A percentile compares a stretch with the other conserved stretches of the same genome.
Evolutionary conservation across 2,329 filamentous ascomycete species (phyloP).

Genomic region (Trichoderma sp.): DNA sequence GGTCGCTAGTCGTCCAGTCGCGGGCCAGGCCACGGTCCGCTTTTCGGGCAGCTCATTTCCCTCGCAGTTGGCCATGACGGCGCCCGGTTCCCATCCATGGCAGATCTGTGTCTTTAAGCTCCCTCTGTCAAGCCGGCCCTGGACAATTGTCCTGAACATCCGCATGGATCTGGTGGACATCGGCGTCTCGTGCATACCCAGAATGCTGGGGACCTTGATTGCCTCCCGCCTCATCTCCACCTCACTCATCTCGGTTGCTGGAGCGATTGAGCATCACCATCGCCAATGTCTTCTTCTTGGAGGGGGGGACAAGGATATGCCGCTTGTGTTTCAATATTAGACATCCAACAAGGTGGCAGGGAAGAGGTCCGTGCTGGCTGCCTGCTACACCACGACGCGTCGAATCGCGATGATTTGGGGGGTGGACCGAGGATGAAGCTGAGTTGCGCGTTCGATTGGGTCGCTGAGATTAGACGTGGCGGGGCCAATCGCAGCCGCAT

Average conservation of each 20-base stretch:
- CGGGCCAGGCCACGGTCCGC: conserved; percentile 25
- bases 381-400: conserved; percentile 21
- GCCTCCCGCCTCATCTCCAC: conserved; percentile 18
- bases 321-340: conserved; percentile 9
- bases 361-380: conserved; percentile 25
- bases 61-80: conserved; percentile 18
- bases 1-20: conserved; percentile 17
- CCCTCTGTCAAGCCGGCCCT: conserved; percentile 14
- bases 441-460: conserved; percentile 19
- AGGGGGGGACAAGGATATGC: conserved; percentile 16
- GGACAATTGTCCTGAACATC: conserved; percentile 13
- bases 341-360: conserved; percentile 23
- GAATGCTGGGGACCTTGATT: conserved; percentile 13
- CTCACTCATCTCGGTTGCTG: conserved; percentile 24
- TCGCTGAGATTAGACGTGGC: conserved; percentile 5
- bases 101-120: conserved; percentile 25
- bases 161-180: conserved; percentile 22
- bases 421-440: conserved; percentile 16
- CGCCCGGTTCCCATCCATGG: conserved; percentile 15
- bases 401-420: conserved; percentile 18
- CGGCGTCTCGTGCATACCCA: conserved; percentile 21
- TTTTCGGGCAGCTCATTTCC: conserved; percentile 26
- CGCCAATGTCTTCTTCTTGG: neutral
- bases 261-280: conserved; percentile 4
- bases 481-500: conserved; percentile 19